phyloP scores from a whole-genome alignment of 805 yeast genomes.

The Metschnikowia arizonensis region DNA sequence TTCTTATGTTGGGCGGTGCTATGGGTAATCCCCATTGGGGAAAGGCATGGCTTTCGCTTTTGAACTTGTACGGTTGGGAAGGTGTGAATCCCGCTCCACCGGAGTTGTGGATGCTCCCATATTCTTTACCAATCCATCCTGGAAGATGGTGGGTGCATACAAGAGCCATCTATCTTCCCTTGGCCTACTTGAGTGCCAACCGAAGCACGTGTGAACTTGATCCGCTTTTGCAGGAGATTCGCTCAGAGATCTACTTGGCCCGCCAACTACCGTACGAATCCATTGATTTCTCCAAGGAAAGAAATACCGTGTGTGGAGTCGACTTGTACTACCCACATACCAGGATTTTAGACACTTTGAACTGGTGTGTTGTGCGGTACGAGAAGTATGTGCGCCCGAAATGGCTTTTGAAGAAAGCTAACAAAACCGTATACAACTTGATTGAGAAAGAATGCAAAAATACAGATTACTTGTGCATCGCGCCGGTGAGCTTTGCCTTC shows the following conservation, averaged over 20 bases:
- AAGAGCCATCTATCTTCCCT: constrained; percentile 81
- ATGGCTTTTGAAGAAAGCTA: constrained; percentile 57
- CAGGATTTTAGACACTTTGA: constrained; percentile 54
- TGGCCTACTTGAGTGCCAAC: constrained; percentile 72
- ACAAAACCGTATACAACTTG: constrained; percentile 52
- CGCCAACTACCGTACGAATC: constrained; percentile 50
- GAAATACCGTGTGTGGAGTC: constrained; percentile 85
- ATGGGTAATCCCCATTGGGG: constrained; percentile 96
- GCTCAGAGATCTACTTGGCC: constrained; percentile 69
- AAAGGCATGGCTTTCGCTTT: constrained; percentile 78
- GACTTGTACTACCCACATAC: constrained; percentile 96
- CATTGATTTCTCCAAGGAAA: constrained; percentile 64
- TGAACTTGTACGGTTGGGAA: constrained; percentile 86
- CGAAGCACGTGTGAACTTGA: constrained; percentile 54
- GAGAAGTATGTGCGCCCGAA: constrained; percentile 72
- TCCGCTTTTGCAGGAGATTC: constrained; percentile 59
- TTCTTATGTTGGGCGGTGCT: constrained; percentile 82
- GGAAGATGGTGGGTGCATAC: constrained; percentile 99
- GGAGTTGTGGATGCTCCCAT: constrained; percentile 87
- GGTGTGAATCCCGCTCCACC: constrained; percentile 99
- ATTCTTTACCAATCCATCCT: constrained; percentile 79
- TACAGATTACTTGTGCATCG: constrained; percentile 80
- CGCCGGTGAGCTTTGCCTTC: constrained; percentile 90
- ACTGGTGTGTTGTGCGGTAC: constrained; percentile 56
- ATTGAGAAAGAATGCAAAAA: constrained; percentile 71